phyloP scores from a whole-genome alignment of 345 rosid species.

The Arabidopsis arenosa region DNA sequence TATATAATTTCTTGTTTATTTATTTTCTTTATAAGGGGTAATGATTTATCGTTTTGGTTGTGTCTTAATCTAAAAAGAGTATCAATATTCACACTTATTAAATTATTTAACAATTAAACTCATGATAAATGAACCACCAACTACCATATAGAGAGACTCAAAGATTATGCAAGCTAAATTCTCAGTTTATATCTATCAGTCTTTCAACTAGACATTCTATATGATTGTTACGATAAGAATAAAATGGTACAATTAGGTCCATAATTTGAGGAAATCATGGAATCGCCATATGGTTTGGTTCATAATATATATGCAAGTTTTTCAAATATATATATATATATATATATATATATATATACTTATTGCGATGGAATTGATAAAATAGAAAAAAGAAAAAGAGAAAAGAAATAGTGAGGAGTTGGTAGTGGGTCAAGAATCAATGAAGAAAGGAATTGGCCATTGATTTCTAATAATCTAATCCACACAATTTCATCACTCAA shows the following conservation, averaged over 20 bases:
- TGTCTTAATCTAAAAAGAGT: conserved; percentile 23
- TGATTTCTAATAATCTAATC: conserved; percentile 14
- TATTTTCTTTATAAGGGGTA: not conserved
- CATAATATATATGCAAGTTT: not conserved
- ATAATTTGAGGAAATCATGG: conserved; percentile 8
- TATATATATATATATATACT: not conserved
- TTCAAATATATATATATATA: too few species aligned
- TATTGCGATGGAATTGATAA: not conserved
- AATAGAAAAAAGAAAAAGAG: not conserved
- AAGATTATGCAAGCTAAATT: not conserved
- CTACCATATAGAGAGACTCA: conserved; percentile 11
- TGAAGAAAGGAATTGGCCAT: conserved; percentile 18
- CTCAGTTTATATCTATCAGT: not conserved
- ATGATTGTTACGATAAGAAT: not conserved
- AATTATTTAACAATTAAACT: not conserved
- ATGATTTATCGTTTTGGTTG: conserved; percentile 5
- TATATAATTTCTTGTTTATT: conserved; percentile 1
- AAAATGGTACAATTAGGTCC: conserved; percentile 3
- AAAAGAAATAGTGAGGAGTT: conserved; percentile 16
- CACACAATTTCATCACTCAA: conserved; percentile 18
- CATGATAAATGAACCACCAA: conserved; percentile 14
- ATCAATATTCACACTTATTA: not conserved
- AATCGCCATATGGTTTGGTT: conserved; percentile 13
- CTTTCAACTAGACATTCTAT: not conserved
- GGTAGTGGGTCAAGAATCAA: conserved; percentile 28